These are phyloP conservation scores for Aureobasidium sp. DNA, from an alignment of 2,329 filamentous ascomycete genomes.

Conservation along the genomic window DNA sequence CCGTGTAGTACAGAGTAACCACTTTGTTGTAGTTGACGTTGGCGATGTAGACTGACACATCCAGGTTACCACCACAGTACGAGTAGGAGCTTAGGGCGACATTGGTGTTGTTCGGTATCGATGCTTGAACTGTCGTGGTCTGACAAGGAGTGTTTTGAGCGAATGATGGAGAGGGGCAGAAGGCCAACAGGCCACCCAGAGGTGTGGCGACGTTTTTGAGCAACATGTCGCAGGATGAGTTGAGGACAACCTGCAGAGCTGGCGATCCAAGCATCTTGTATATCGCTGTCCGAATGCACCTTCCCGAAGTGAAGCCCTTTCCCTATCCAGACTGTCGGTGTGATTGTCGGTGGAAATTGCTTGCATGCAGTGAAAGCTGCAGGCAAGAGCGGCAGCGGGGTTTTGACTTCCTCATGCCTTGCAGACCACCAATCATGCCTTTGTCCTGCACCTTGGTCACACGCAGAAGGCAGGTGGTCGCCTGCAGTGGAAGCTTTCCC, in stretches of 20 bases:
- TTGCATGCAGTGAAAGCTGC: not conserved
- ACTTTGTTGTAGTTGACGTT: conserved; percentile 26
- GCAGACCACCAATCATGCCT: conserved; percentile 1
- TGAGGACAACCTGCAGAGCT: conserved; percentile 3
- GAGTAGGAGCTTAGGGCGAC: conserved; percentile 22
- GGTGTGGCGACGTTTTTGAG: conserved; percentile 1
- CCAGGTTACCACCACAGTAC: conserved; percentile 25
- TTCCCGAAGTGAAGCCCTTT: not conserved
- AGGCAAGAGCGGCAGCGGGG: not conserved
- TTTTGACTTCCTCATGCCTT: conserved; percentile 4
- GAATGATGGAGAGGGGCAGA: conserved; percentile 4
- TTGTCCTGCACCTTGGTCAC: conserved; percentile 9
- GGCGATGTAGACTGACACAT: conserved; percentile 21
- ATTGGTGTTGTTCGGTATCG: conserved; percentile 17
- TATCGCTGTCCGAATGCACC: not conserved
- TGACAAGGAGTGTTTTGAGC: conserved; percentile 18
- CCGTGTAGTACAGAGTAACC: conserved; percentile 25
- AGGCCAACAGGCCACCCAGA: not conserved
- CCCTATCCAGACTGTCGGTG: conserved; percentile 1
- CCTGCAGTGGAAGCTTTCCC: not conserved
- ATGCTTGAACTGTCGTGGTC: conserved; percentile 17
- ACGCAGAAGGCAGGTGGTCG: conserved; percentile 6
- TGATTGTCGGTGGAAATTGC: not conserved
- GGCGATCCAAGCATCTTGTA: conserved; percentile 8
- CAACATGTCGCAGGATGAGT: conserved; percentile 9